Evolutionary conservation across 1,284 basidiomycete species (phyloP).

Genomic region (Fomitopsis schrenkii): DNA sequence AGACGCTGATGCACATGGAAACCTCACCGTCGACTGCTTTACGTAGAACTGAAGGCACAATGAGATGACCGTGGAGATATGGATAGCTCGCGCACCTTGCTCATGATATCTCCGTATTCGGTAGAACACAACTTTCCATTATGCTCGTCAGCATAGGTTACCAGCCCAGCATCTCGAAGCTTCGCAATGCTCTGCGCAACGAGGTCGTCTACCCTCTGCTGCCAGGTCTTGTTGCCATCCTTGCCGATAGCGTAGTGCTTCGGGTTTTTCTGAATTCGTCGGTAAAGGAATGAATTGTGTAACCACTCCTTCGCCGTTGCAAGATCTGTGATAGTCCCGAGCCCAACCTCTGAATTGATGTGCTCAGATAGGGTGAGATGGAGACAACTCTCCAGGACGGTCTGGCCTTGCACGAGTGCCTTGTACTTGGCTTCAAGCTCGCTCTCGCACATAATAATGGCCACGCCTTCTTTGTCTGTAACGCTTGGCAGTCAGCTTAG

Average conservation of each 20-base stretch:
- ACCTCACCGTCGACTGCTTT: conserved; percentile 55
- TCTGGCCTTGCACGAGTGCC: conserved; percentile 60
- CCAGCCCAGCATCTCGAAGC: conserved; percentile 56
- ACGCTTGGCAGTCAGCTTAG: conserved; percentile 11
- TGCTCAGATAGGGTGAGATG: conserved; percentile 85
- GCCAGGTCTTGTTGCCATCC: conserved; percentile 57
- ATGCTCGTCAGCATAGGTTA: conserved; percentile 37
- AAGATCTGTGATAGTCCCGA: conserved; percentile 73
- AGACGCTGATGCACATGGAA: neutral
- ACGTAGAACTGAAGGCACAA: conserved; percentile 57
- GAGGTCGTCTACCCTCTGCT: conserved; percentile 66
- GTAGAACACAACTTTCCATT: conserved; percentile 49
- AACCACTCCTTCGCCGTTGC: conserved; percentile 78
- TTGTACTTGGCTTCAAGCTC: conserved; percentile 73
- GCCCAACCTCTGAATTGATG: conserved; percentile 87
- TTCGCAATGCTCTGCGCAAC: conserved; percentile 62
- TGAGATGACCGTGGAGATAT: conserved; percentile 2
- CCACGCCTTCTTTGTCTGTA: conserved; percentile 71
- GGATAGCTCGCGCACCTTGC: conserved; percentile 50
- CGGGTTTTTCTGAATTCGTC: conserved; percentile 82
- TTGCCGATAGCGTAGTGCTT: conserved; percentile 67
- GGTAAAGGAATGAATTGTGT: conserved; percentile 76
- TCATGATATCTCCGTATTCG: conserved; percentile 81
- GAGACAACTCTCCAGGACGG: conserved; percentile 79
- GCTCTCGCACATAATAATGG: conserved; percentile 76